Evolutionary conservation across 345 rosid genomes (phyloP), one percentile per base, ranked within the genome.

Genomic region (Sisymbrium altissimum): DNA sequence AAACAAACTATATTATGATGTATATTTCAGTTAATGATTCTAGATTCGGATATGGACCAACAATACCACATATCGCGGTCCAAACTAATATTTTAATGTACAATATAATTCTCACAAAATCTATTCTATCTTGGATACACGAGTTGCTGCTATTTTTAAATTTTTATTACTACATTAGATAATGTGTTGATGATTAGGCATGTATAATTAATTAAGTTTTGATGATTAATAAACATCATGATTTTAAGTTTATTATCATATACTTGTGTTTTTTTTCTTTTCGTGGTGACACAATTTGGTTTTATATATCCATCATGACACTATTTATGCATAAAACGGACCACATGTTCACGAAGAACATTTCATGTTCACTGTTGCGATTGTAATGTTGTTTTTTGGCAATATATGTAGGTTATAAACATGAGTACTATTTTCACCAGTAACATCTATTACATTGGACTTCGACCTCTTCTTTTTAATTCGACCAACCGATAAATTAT

Each of bases 261-360:
- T 23, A 35, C 15, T 62, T 44, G 43, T 45, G 25, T 52, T 62
- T 19, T 49, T 14, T 58, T 12, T 36, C 0, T 64, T 29, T 66
- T 48, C 11, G 68, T 71, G 57, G 50, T 29, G 40, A 39, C 61
- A 71, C 58, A 29, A 55, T 46, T 77, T 71, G 27, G 73, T 71
- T 64, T 55, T 65, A 58, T 50, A 65, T 58, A 77, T 71, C 80
- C 48, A 77, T 77, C 72, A 77, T 6, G 71, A 50, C 33, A 77
- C 72, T 77, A 66, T 77, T 71, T 77, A 58, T 49, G 80, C 64
- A 66, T 33, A 71, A 66, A 77, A 65, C 72, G 45, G 50, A 65
- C 72, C 76, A 77, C 80, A 71, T 77, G 80, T 50, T 71, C 72
- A 49, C 62, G 14, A 58, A 59, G 71, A 71, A 66, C 80, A 77